Evolutionary conservation across 345 rosid genomes (phyloP), one percentile per base, ranked within the genome.

Genomic region (Triadica sebifera): DNA sequence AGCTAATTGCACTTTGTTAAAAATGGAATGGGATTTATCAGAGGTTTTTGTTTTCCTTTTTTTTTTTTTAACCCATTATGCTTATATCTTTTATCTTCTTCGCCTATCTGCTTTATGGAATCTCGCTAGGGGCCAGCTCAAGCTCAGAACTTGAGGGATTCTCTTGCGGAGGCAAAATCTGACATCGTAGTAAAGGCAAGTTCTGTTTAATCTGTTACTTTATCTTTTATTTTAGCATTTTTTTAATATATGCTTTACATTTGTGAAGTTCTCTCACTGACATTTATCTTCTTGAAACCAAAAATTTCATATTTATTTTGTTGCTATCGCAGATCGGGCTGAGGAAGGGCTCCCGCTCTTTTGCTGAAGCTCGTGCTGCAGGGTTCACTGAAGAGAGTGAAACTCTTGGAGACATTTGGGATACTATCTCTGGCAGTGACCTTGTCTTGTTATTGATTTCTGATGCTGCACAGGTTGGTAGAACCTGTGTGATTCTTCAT

Each of bases 131-230:
- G 93, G 37, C 98, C 98, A 79, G 98, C 98, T 60, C 98, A 94
- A 86, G 98, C 96, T 57, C 97, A 94, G 82, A 94, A 90, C 74
- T 76, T 94, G 80, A 90, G 92, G 80, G 98, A 94, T 85, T 94
- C 98, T 66, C 93, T 94, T 73, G 89, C 83, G 47, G 98, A 92
- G 72, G 94, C 86, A 38, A 88, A 89, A 75, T 94, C 97, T 76
- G 85, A 88, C 85, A 89, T 90, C 34, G 84, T 82, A 69, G 98
- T 94, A 47, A 94, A 94, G 98, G 98, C 87, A 74, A 73, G 74
- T 50, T 76, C 5, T 58, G 25, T 46, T 60, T 12, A 19, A 5
- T 45, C 8, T 25, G 53, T 29, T 38, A 12, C 68, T 47, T n/a
- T 55, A 20, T 12, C 1, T 15, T 38, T 15, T 55, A 11, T 16